A percentile compares a stretch with the other conserved stretches of the same genome.
phyloP scores from a whole-genome alignment of 225 moss, liverwort and hornwort genomes.

The Ulota crispa region DNA sequence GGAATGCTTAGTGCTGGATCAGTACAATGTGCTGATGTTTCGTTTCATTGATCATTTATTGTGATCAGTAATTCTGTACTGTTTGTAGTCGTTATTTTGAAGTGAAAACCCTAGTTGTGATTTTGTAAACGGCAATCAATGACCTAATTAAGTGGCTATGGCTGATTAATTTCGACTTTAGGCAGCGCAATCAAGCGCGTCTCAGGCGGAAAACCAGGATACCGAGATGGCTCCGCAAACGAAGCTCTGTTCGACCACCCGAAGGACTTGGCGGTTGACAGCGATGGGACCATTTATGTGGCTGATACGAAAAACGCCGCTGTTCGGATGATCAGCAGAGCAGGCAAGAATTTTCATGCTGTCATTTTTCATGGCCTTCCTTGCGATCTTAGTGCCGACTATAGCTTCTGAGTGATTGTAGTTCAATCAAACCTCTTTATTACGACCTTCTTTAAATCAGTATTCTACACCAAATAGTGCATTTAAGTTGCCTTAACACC shows the following conservation, averaged over 20 bases:
- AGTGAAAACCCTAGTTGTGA: background rate
- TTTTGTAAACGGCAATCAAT: background rate
- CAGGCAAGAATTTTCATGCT: slow-evolving; percentile 32
- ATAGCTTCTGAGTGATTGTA: background rate
- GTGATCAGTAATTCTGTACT: background rate
- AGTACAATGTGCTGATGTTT: background rate
- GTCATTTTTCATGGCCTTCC: background rate
- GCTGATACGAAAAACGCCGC: slow-evolving; percentile 58
- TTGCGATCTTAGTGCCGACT: background rate
- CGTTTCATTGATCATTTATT: background rate
- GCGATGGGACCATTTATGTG: slow-evolving; percentile 62
- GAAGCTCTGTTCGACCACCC: slow-evolving; percentile 58
- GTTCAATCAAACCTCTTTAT: background rate
- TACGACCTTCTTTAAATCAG: background rate
- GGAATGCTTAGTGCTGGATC: background rate
- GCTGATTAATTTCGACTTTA: slow-evolving; percentile 11
- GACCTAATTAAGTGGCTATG: background rate
- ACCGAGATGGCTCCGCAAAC: slow-evolving; percentile 53
- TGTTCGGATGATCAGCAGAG: slow-evolving; percentile 57
- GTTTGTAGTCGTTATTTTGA: background rate
- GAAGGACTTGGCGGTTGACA: slow-evolving; percentile 57
- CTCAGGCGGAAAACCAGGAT: slow-evolving; percentile 55
- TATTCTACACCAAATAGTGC: no score
- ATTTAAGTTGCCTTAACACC: no score
- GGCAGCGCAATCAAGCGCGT: slow-evolving; percentile 30